These are phyloP conservation scores for Annulohypoxylon nitens DNA, from an alignment of 495 filamentous ascomycete species.

Conservation along the genomic window DNA sequence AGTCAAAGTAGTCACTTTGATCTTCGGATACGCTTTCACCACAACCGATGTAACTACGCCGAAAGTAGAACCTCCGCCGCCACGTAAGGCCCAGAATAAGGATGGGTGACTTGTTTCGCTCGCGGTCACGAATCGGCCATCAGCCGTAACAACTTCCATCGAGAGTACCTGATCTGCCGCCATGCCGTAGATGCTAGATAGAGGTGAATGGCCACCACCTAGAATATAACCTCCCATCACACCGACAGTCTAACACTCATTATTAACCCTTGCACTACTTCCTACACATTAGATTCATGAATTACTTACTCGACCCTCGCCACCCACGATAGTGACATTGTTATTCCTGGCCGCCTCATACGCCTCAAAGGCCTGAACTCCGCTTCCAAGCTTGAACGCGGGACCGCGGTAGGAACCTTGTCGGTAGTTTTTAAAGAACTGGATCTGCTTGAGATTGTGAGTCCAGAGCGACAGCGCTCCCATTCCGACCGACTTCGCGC, in stretches of 20 bases:
- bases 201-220: slow-evolving; percentile 66
- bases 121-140: slow-evolving; percentile 69
- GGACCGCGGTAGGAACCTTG: slow-evolving; percentile 56
- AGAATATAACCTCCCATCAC: slow-evolving; percentile 66
- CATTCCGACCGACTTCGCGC: slow-evolving; percentile 64
- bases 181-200: slow-evolving; percentile 61
- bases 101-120: slow-evolving; percentile 63
- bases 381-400: slow-evolving; percentile 64
- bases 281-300: neutral
- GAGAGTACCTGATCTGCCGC: slow-evolving; percentile 67
- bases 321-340: slow-evolving; percentile 60
- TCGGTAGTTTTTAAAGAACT: slow-evolving; percentile 57
- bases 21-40: slow-evolving; percentile 60
- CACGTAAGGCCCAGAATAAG: slow-evolving; percentile 75
- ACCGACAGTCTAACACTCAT: slow-evolving; percentile 59
- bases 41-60: slow-evolving; percentile 68
- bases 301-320: slow-evolving; percentile 59
- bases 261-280: slow-evolving; percentile 12
- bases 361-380: slow-evolving; percentile 61
- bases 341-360: slow-evolving; percentile 58
- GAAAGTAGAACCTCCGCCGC: slow-evolving; percentile 70
- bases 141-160: slow-evolving; percentile 68
- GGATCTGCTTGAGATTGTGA: slow-evolving; percentile 60
- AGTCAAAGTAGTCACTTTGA: slow-evolving; percentile 56
- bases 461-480: slow-evolving; percentile 64